phyloP scores from a whole-genome alignment of 441 rosid genomes.

The Brassica balearica region DNA sequence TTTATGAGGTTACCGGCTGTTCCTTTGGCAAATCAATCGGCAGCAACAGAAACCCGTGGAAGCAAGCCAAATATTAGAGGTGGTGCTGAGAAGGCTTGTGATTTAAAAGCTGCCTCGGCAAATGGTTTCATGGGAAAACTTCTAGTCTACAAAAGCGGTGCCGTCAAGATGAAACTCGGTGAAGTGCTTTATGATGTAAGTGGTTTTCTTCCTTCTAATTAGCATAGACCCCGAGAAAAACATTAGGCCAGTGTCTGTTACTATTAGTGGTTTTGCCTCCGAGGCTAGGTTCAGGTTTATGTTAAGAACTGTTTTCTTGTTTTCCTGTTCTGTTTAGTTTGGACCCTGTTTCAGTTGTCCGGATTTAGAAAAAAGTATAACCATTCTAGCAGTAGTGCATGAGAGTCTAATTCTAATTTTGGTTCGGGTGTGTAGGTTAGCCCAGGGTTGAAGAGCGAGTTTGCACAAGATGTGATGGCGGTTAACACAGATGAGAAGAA shows the following conservation, averaged over 20 bases:
- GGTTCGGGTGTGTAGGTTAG: constrained; percentile 60
- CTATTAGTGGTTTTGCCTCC: background rate
- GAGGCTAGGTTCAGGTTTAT: background rate
- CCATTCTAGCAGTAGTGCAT: background rate
- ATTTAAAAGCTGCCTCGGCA: constrained; percentile 61
- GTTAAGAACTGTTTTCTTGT: background rate
- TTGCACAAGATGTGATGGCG: constrained; percentile 75
- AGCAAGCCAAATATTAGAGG: constrained; percentile 30
- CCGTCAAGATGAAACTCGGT: constrained; percentile 83
- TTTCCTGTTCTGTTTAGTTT: background rate
- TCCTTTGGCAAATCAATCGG: constrained; percentile 57
- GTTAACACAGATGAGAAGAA: constrained; percentile 60
- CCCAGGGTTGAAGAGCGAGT: constrained; percentile 63
- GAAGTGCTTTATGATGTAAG: constrained; percentile 76
- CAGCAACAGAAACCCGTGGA: constrained; percentile 42
- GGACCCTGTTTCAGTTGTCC: background rate
- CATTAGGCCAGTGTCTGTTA: background rate
- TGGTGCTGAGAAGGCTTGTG: constrained; percentile 34
- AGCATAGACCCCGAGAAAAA: background rate
- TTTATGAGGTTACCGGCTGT: constrained; percentile 66
- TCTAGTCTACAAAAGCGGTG: constrained; percentile 79
- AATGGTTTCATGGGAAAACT: constrained; percentile 84
- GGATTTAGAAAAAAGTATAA: background rate
- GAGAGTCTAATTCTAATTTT: background rate
- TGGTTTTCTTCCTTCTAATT: constrained; percentile 1